phyloP scores from a whole-genome alignment of 768 basidiomycete species.

The Imleria badia region DNA sequence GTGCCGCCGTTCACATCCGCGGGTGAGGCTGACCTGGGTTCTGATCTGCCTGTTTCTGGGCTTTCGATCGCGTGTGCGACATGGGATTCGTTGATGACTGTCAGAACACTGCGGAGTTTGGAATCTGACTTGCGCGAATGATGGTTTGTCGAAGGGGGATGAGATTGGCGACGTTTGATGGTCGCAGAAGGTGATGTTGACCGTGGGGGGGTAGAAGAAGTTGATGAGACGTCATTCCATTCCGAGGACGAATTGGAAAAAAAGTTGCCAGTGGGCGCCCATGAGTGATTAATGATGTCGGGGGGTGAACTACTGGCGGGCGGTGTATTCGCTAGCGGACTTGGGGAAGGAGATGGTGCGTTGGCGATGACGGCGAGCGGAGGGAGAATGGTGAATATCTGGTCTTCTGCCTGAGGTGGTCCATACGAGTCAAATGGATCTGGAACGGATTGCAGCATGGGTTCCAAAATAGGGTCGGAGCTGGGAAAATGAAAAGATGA shows the following conservation, averaged over 20 bases:
- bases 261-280: conserved; percentile 49
- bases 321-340: conserved; percentile 51
- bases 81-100: conserved; percentile 65
- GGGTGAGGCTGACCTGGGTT: conserved; percentile 25
- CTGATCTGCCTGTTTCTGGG: conserved; percentile 15
- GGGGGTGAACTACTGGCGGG: conserved; percentile 37
- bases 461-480: conserved; percentile 88
- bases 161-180: conserved; percentile 50
- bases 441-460: conserved; percentile 84
- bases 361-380: conserved; percentile 78
- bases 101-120: conserved; percentile 71
- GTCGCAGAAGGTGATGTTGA: conserved; percentile 50
- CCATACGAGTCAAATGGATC: conserved; percentile 95
- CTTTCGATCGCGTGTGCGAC: conserved; percentile 33
- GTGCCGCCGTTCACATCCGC: conserved; percentile 30
- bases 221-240: conserved; percentile 49
- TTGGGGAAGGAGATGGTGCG: conserved; percentile 56
- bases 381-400: conserved; percentile 90
- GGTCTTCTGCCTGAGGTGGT: conserved; percentile 81
- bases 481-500: conserved; percentile 35
- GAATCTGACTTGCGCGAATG: conserved; percentile 56
- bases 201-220: conserved; percentile 44
- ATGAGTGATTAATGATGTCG: conserved; percentile 40
- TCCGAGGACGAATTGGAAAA: conserved; percentile 54
- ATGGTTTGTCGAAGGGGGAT: conserved; percentile 41